Evolutionary conservation across 176 grass and related monocot genomes (phyloP), one percentile per base, ranked within the genome.

Genomic region (Zea mays): DNA sequence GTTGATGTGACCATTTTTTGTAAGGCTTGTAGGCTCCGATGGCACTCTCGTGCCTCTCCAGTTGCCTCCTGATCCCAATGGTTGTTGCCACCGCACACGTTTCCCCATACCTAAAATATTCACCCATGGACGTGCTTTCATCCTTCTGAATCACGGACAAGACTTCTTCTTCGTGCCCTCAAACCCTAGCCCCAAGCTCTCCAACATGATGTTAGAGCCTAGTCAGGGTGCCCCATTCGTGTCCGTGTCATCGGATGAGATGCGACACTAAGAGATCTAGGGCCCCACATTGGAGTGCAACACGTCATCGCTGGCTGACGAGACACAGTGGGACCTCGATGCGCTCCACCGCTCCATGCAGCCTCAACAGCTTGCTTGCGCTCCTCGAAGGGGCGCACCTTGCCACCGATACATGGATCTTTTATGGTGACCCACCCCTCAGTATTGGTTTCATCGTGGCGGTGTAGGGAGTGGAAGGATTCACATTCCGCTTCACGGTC

Each of bases 271-370:
- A 72, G 96, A 99, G 83, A 99, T 99, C 45, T 87, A 92, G 79
- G 96, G 90, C 3, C 96, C 96, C 19, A 99, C 96, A 62, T 92
- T 99, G 49, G 96, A 90, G 75, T 87, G 92, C 59, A 92, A 99
- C 83, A 72, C 75, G 39, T 99, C 96, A 46, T 71, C 83, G 13
- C 87, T 99, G 5, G 96, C 92, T 8, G 89, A 90, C 67, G 96
- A 99, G 87, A 85, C 90, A 59, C 85, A 92, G 20, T 69, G 87
- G 78, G 85, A 89, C 83, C 81, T 99, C 62, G 83, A 95, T 62
- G 65, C 56, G 67, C 88, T 95, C 69, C 74, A 83, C 71, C 72
- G 77, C 75, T 75, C 85, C 50, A 84, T 94, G 73, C 79, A 87
- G 84, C 38, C 85, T 99, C 78, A 99, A 92, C 81, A 79, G 36